These are phyloP conservation scores for Colletotrichum tamarilloi DNA, from an alignment of 2,329 filamentous ascomycete species.

Conservation along the genomic window DNA sequence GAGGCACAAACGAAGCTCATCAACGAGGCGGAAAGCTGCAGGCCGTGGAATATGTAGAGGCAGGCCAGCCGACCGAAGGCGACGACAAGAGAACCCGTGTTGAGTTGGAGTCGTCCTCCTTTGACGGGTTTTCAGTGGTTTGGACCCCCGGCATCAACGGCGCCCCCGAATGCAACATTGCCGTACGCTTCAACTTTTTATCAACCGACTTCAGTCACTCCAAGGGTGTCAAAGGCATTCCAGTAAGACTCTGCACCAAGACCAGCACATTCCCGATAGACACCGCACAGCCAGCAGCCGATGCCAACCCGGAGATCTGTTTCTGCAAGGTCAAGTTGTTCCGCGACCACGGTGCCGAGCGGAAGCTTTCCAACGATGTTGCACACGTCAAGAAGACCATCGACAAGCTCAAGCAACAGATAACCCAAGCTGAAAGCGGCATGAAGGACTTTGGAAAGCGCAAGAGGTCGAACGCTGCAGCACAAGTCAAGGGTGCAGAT, in stretches of 20 bases:
- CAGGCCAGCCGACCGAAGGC: slow-evolving; percentile 67
- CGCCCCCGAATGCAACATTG: slow-evolving; percentile 81
- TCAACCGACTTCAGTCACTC: slow-evolving; percentile 99
- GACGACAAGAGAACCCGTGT: slow-evolving; percentile 76
- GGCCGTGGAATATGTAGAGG: slow-evolving; percentile 92
- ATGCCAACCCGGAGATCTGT: slow-evolving; percentile 75
- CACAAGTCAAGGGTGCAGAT: slow-evolving; percentile 56
- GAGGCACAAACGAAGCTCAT: slow-evolving; percentile 95
- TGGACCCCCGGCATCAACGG: slow-evolving; percentile 83
- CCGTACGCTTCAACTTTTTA: slow-evolving; percentile 96
- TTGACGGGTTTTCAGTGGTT: slow-evolving; percentile 91
- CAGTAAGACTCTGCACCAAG: slow-evolving; percentile 91
- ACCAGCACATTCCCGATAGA: slow-evolving; percentile 75
- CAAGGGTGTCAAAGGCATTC: slow-evolving; percentile 97
- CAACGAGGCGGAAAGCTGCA: slow-evolving; percentile 92
- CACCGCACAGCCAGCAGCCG: slow-evolving; percentile 58
- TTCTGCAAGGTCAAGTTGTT: slow-evolving; percentile 98
- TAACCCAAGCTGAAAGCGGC: slow-evolving; percentile 78
- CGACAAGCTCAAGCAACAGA: slow-evolving; percentile 95
- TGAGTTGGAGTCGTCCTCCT: slow-evolving; percentile 81
- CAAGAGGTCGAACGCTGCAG: slow-evolving; percentile 64
- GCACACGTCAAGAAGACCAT: slow-evolving; percentile 97
- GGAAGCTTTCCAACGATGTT: slow-evolving; percentile 94
- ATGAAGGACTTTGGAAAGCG: slow-evolving; percentile 75
- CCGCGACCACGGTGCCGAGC: slow-evolving; percentile 93